These are phyloP conservation scores for Fragaria nilgerrensis DNA, from an alignment of 306 rosid genomes.

Conservation along the genomic window DNA sequence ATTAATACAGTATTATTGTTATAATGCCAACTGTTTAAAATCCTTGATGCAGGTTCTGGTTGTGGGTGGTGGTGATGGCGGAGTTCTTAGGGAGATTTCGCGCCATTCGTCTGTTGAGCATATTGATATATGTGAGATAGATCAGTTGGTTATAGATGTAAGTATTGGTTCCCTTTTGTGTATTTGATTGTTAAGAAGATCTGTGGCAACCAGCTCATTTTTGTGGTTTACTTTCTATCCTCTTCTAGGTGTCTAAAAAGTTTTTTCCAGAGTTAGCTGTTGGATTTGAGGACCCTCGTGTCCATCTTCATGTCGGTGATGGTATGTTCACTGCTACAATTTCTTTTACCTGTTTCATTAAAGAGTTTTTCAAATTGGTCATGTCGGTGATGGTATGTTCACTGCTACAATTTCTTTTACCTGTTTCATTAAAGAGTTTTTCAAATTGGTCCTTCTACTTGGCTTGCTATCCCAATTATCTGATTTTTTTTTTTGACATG, in stretches of 20 bases:
- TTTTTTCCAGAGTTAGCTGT: constrained; percentile 79
- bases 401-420: constrained; percentile 5
- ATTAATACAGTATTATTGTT: background rate
- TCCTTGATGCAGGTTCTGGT: constrained; percentile 68
- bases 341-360: constrained; percentile 14
- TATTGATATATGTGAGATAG: constrained; percentile 97
- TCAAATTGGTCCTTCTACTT: background rate
- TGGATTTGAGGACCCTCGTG: constrained; percentile 96
- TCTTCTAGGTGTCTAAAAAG: constrained; percentile 67
- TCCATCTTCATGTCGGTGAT: constrained; percentile 85
- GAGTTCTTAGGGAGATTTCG: constrained; percentile 85
- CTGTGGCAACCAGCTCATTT: constrained; percentile 22
- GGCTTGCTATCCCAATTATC: constrained; percentile 1
- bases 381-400: constrained; percentile 75
- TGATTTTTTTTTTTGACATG: constrained; percentile 9
- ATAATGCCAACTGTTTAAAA: constrained; percentile 7
- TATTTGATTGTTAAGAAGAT: constrained; percentile 8
- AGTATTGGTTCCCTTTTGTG: constrained; percentile 24
- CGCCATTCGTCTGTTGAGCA: constrained; percentile 85
- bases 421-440: constrained; percentile 16
- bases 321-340: constrained; percentile 41
- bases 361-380: constrained; percentile 1
- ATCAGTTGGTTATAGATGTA: constrained; percentile 96
- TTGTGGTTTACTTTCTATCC: constrained; percentile 12
- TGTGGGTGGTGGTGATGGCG: constrained; percentile 99